A percentile compares a stretch with the other conserved stretches of the same genome.
Conservation (phyloP, 768 basidiomycete genomes). For the Tulasnella sp. region DNA sequence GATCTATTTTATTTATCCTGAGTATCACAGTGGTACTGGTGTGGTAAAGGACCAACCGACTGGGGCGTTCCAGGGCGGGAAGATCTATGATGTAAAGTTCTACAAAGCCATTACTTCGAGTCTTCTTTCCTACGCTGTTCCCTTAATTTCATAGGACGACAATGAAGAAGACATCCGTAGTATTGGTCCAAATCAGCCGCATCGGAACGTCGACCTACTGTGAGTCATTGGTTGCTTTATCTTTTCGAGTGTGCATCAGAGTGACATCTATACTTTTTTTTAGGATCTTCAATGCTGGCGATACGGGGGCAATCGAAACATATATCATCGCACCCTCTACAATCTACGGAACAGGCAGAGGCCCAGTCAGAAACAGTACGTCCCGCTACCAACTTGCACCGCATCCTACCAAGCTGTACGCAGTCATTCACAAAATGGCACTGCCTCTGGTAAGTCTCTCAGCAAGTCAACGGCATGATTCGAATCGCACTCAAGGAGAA, state of each 20-base stretch:
- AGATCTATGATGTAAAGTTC: constrained; percentile 22
- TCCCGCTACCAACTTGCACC: too few species aligned
- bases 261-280: not conserved
- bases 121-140: not conserved
- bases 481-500: constrained; percentile 15
- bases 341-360: constrained; percentile 11
- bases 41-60: constrained; percentile 19
- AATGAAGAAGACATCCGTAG: constrained; percentile 21
- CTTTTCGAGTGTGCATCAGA: not conserved
- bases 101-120: too few species aligned
- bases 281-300: constrained; percentile 15
- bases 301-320: constrained; percentile 11
- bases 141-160: constrained; percentile 18
- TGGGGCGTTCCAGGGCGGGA: constrained; percentile 20
- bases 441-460: constrained; percentile 15
- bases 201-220: constrained; percentile 19
- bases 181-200: constrained; percentile 20
- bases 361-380: constrained; percentile 7
- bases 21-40: constrained; percentile 15
- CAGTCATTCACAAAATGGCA: too few species aligned
- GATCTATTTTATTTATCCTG: not conserved
- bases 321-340: constrained; percentile 17
- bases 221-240: not conserved
- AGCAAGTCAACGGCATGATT: constrained; percentile 22
- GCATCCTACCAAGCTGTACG: too few species aligned